A percentile compares a stretch with the other conserved stretches of the same genome.
These are phyloP conservation scores for Monilinia laxa DNA, from an alignment of 2,329 filamentous ascomycete species.

Conservation along the genomic window DNA sequence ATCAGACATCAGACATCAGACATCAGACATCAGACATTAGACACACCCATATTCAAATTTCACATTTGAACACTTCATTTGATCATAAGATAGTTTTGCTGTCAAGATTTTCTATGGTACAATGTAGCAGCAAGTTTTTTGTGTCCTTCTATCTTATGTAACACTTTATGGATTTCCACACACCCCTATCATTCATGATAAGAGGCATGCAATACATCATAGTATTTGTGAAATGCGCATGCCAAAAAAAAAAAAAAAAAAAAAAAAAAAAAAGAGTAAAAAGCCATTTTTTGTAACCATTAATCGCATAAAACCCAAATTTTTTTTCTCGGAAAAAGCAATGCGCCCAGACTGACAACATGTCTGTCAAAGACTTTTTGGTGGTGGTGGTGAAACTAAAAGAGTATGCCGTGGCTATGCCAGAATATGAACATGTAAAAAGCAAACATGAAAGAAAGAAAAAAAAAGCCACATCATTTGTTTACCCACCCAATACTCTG, in stretches of 20 bases:
- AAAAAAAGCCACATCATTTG: conserved; percentile 29
- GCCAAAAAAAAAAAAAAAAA: background rate
- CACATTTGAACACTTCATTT: background rate
- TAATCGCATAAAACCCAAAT: conserved; percentile 28
- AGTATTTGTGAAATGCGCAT: conserved; percentile 6
- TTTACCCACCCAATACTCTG: conserved; percentile 14
- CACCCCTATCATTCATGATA: conserved; percentile 14
- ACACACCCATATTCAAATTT: background rate
- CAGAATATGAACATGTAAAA: conserved; percentile 36
- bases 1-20: no score
- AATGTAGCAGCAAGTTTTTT: conserved; percentile 20
- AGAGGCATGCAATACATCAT: conserved; percentile 4
- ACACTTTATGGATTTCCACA: background rate
- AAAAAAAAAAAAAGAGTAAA: background rate
- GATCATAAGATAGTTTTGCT: conserved; percentile 8
- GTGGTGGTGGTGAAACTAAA: conserved; percentile 23
- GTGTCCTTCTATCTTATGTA: conserved; percentile 18
- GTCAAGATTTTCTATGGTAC: conserved; percentile 25
- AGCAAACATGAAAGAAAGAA: conserved; percentile 33
- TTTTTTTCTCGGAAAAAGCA: conserved; percentile 27
- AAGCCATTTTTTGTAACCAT: conserved; percentile 32
- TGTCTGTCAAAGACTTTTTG: conserved; percentile 30
- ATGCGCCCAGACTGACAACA: conserved; percentile 27
- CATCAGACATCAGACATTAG: background rate
- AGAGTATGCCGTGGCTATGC: conserved; percentile 31